Evolutionary conservation across 2,329 filamentous ascomycete species (phyloP).

Genomic region (Penicillium sp.): DNA sequence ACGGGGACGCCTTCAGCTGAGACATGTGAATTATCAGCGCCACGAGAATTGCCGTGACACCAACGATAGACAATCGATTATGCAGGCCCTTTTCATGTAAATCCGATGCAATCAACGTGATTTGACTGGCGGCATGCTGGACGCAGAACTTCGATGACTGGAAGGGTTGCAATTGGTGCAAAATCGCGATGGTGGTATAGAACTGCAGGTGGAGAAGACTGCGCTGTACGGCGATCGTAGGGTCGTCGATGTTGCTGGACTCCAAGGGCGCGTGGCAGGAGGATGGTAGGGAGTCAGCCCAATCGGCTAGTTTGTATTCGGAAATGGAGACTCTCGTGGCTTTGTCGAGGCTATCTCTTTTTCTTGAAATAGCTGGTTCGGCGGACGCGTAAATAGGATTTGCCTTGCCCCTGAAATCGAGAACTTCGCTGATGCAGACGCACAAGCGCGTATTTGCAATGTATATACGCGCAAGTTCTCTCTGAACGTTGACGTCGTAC

Average conservation of each 20-base stretch:
- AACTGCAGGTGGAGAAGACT: constrained; percentile 17
- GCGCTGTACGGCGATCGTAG: constrained; percentile 9
- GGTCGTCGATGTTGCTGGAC: constrained; percentile 2
- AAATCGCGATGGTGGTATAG: constrained; percentile 17
- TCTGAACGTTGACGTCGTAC: constrained; percentile 3
- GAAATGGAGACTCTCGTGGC: constrained; percentile 1
- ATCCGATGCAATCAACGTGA: constrained; percentile 12
- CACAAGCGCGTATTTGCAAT: constrained; percentile 12
- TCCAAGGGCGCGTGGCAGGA: constrained; percentile 9
- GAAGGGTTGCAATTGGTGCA: constrained; percentile 16
- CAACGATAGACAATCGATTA: constrained; percentile 10
- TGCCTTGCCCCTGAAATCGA: constrained; percentile 12
- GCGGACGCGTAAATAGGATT: not conserved
- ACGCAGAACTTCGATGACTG: constrained; percentile 17
- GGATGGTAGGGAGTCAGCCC: constrained; percentile 13
- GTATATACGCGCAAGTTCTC: constrained; percentile 7
- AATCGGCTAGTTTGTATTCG: constrained; percentile 14
- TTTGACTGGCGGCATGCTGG: constrained; percentile 14
- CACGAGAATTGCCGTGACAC: constrained; percentile 16
- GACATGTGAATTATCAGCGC: constrained; percentile 16
- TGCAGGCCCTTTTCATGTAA: constrained; percentile 10
- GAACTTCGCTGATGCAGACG: constrained; percentile 11
- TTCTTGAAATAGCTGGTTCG: not conserved
- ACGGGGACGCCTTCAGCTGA: constrained; percentile 6
- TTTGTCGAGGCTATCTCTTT: constrained; percentile 2